A percentile compares a stretch with the other conserved stretches of the same genome.
Evolutionary conservation across 257 asterid genomes (phyloP).

Genomic region (Penstemon davidsonii): DNA sequence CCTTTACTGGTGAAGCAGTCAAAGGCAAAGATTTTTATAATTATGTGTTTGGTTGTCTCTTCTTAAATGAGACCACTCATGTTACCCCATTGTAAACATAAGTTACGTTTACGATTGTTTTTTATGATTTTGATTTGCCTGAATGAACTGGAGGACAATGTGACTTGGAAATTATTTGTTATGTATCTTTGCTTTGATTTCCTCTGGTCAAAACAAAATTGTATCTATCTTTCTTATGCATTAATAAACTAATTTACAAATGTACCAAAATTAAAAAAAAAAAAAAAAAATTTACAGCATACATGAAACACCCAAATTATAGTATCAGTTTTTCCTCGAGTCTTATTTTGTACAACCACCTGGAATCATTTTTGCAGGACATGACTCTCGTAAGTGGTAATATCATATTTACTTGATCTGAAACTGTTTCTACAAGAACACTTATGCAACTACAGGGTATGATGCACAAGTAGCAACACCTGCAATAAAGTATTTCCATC

Average conservation of each 20-base stretch:
- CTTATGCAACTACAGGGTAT: constrained; percentile 56
- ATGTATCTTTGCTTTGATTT: not conserved
- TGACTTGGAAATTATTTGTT: not conserved
- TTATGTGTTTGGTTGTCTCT: constrained; percentile 86
- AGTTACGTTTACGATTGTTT: not conserved
- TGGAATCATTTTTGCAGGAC: constrained; percentile 22
- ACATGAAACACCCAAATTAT: constrained; percentile 10
- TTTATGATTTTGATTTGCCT: not conserved
- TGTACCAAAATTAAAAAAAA: no score
- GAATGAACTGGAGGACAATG: no score
- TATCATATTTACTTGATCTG: constrained; percentile 21
- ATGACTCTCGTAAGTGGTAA: constrained; percentile 5
- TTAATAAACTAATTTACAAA: constrained; percentile 19
- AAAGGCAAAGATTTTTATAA: constrained; percentile 77
- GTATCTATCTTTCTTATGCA: not conserved
- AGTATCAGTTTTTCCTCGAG: constrained; percentile 11
- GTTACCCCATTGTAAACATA: constrained; percentile 56
- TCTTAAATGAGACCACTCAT: constrained; percentile 73
- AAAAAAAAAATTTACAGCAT: not conserved
- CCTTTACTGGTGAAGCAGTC: constrained; percentile 52
- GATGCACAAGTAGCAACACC: constrained; percentile 83
- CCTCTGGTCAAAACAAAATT: not conserved
- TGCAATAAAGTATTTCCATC: constrained; percentile 27
- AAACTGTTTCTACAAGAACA: constrained; percentile 17
- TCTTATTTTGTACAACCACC: constrained; percentile 35